These are phyloP conservation scores for Heterobasidion parviporum DNA, from an alignment of 1,284 basidiomycete species.

Conservation along the genomic window DNA sequence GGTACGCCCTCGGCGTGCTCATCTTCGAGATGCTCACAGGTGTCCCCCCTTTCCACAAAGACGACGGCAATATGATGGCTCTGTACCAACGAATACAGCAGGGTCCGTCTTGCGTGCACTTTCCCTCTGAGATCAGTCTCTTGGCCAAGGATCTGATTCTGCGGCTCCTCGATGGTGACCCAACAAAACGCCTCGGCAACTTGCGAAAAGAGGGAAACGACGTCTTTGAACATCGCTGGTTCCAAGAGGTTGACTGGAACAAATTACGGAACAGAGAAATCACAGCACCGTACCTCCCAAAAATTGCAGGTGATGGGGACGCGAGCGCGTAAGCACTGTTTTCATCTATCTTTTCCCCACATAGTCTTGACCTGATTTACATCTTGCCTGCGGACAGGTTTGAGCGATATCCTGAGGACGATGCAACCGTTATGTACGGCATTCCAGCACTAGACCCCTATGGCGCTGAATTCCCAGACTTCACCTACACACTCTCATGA, in stretches of 20 bases:
- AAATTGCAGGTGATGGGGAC: conserved; percentile 80
- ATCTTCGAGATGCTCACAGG: conserved; percentile 97
- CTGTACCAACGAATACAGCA: conserved; percentile 78
- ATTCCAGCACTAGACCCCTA: conserved; percentile 43
- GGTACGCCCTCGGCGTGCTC: conserved; percentile 96
- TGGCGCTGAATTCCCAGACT: conserved; percentile 55
- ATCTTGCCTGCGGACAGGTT: conserved; percentile 40
- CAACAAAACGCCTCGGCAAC: conserved; percentile 92
- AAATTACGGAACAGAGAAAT: conserved; percentile 82
- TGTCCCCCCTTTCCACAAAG: conserved; percentile 66
- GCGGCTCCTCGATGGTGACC: conserved; percentile 85
- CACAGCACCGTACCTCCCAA: conserved; percentile 92
- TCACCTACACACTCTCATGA: conserved; percentile 43
- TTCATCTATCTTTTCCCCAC: no score
- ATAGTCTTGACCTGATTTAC: not conserved
- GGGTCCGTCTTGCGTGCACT: conserved; percentile 75
- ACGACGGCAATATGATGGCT: conserved; percentile 54
- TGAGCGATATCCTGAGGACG: conserved; percentile 69
- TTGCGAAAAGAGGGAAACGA: conserved; percentile 87
- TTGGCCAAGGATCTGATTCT: conserved; percentile 86
- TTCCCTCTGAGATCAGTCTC: conserved; percentile 76
- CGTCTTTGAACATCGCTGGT: conserved; percentile 96
- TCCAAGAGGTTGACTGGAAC: conserved; percentile 93
- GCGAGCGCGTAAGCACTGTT: conserved; percentile 72
- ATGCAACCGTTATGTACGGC: conserved; percentile 52